Evolutionary conservation across 192 early-diverging fungal genomes (phyloP).

Genomic region (Coemansia sp.): DNA sequence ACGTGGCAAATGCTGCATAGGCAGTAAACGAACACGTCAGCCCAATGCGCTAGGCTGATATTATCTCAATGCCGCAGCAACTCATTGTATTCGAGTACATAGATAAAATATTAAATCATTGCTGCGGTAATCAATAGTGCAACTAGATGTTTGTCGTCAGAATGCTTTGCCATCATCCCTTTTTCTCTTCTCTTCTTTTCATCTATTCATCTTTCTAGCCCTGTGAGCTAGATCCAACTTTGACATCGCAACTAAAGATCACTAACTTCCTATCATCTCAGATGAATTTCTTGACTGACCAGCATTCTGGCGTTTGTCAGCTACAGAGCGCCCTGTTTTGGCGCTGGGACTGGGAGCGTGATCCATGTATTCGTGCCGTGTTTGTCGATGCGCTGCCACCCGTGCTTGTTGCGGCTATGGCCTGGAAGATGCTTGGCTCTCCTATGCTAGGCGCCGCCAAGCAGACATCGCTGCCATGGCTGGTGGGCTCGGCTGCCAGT

Average conservation of each 20-base stretch:
- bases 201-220: neutral
- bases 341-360: conserved; percentile 38
- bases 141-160: neutral
- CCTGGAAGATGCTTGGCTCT: conserved; percentile 13
- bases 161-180: neutral
- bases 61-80: neutral
- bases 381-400: conserved; percentile 26
- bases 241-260: neutral
- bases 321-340: conserved; percentile 8
- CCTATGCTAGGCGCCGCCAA: neutral
- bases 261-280: neutral
- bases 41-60: neutral
- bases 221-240: neutral
- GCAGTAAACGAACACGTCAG: too few relatives aligned
- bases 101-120: neutral
- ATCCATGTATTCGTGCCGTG: conserved; percentile 16
- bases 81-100: neutral
- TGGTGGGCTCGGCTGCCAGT: neutral
- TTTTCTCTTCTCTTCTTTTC: neutral
- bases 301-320: conserved; percentile 6
- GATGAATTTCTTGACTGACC: neutral
- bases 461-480: neutral
- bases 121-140: neutral
- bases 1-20: neutral
- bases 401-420: neutral